Base-by-base conservation (phyloP, 257 asterid species). In the Anisodus acutangulus region DNA sequence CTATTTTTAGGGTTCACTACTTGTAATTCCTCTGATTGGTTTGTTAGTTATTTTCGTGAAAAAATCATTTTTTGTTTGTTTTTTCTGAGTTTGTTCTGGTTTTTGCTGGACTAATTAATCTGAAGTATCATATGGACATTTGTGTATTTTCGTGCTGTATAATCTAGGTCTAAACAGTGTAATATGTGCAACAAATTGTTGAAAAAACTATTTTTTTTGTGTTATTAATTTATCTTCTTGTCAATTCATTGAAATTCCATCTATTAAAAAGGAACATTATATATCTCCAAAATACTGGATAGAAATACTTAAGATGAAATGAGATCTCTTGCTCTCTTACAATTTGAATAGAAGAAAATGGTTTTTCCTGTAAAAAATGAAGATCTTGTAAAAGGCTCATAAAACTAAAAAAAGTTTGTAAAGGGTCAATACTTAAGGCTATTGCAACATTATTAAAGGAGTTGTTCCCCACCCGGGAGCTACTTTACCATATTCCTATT, bases 21-120 rank as follows among this genome's bases (percentile, higher is more conserved):
- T 31, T 1, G 35, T 31, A 31, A 31, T 31, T 31, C 35, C 35
- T 31, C 35, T 31, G 35, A 31, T 31, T 31, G 35, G 35, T 31
- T 31, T 31, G 35, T 31, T 31, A 31, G 35, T 31, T 31, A 31
- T 31, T 31, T 31, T 31, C 35, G 35, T 31, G 1, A 31, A 31
- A 31, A 31, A 6, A 8, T 9, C 10, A 26, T 15, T 37, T 43
- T 47, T 58, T 37, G n/a, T 17, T 8, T 43, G 2, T 19, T 41
- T 12, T 49, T 8, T 11, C 41, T 54, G 84, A 53, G 10, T 49
- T 67, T 37, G 64, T 82, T 82, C 22, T 47, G 43, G 45, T 19
- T 67, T 47, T 82, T 13, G 10, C 68, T 35, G 11, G 79, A 66
- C 16, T 82, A 62, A n/a, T 82, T 82, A 79, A 82, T 82, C 53